Base-by-base conservation (phyloP, 2,329 filamentous ascomycete species). In the Arthroderma uncinatum region DNA sequence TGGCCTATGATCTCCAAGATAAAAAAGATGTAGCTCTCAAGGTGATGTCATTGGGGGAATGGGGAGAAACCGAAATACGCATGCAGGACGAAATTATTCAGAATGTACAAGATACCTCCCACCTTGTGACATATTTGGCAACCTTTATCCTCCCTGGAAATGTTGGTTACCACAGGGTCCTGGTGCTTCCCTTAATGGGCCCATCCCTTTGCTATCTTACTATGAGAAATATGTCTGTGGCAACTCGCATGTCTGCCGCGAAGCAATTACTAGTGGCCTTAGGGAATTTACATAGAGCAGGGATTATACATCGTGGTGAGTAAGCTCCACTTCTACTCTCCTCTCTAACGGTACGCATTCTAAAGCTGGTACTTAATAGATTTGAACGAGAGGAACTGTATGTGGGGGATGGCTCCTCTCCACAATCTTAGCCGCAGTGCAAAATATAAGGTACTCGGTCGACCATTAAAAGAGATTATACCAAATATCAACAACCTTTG, bases 231-330 rank as follows among this genome's bases (percentile, higher is more conserved):
- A 59, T 58, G 53, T 42, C 63, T 23, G 63, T 66, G 36, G 59
- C 59, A 1, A 62, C 59, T 60, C 61, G 62, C 34, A 68, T 68
- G 65, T 66, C 62, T 36, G 64, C 66, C 48, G 64, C 65, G 54
- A 62, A 47, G 37, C 64, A 69, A 61, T 62, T 67, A 57, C 54
- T 68, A 33, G 55, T 62, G 59, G 60, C 62, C 2, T 48, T 67
- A 50, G 64, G 61, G 57, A 64, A 37, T 53, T 56, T 68, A 58
- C 64, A 68, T 54, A 42, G 64, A 48, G 64, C 64, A 23, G 63
- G 65, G 55, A 64, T 67, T 57, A 57, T 67, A 33, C 62, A 69
- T 58, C 64, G 63, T 34, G 64, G 64, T 66, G 9, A 64, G 63
- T 62, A 28, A 50, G 34, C 16, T 28, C 40, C 12, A 25, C 40